Conservation (phyloP, 2,329 filamentous ascomycete genomes). For the Colletotrichum caudatum region DNA sequence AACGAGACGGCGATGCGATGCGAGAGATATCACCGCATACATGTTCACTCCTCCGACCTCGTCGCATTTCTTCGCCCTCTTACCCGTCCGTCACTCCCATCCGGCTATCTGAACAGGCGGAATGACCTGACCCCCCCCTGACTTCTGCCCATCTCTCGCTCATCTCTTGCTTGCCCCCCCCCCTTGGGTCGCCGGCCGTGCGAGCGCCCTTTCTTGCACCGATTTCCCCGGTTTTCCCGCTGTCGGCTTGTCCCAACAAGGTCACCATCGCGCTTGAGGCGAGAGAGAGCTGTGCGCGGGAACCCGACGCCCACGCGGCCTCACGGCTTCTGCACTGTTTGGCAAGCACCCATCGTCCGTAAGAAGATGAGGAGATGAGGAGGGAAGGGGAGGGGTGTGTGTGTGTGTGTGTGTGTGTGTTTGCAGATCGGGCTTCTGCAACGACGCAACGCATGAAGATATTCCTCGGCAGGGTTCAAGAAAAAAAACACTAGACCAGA, state of each 20-base stretch:
- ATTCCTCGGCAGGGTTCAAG: background rate
- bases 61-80: background rate
- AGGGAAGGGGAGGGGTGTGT: background rate
- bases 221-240: background rate
- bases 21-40: background rate
- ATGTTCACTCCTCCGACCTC: background rate
- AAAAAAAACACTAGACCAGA: slow-evolving; percentile 27
- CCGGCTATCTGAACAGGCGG: background rate
- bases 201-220: background rate
- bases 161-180: too few relatives aligned
- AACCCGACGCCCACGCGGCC: background rate
- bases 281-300: slow-evolving; percentile 14
- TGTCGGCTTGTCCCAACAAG: slow-evolving; percentile 30
- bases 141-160: slow-evolving; percentile 24
- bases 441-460: slow-evolving; percentile 10
- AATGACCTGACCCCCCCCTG: background rate
- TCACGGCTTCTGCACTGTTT: background rate
- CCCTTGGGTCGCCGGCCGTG: slow-evolving; percentile 11
- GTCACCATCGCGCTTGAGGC: slow-evolving; percentile 28
- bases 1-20: slow-evolving; percentile 6
- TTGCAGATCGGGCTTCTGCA: background rate
- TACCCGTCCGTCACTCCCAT: background rate
- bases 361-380: background rate
- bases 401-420: background rate
- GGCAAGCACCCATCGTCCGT: background rate